Conservation (phyloP, 2,329 filamentous ascomycete species). For the Pseudogymnoascus sp. region DNA sequence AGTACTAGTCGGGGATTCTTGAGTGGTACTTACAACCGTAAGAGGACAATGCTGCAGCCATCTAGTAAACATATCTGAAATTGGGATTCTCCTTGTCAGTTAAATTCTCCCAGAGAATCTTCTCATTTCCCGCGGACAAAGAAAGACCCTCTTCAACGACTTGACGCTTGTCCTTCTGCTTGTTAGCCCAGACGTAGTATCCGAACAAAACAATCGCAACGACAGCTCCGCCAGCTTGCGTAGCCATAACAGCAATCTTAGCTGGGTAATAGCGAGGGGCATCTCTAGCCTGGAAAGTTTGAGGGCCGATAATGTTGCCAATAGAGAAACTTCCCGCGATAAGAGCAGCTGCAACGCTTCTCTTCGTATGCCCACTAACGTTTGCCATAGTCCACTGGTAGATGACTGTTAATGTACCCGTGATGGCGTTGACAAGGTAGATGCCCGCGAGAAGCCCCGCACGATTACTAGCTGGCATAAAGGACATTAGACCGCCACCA, state of each 20-base stretch:
- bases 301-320: no score
- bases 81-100: slow-evolving; percentile 53
- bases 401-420: slow-evolving; percentile 38
- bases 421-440: slow-evolving; percentile 47
- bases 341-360: slow-evolving; percentile 43
- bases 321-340: no score
- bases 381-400: slow-evolving; percentile 52
- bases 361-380: slow-evolving; percentile 44
- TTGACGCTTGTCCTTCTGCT: slow-evolving; percentile 36
- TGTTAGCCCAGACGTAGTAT: slow-evolving; percentile 45
- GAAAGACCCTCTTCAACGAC: slow-evolving; percentile 24
- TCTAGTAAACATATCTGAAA: slow-evolving; percentile 47
- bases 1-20: neutral
- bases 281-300: no score
- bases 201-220: slow-evolving; percentile 41
- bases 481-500: slow-evolving; percentile 43
- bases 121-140: slow-evolving; percentile 33
- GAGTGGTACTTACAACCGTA: no score
- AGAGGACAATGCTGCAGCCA: neutral
- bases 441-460: slow-evolving; percentile 44
- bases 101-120: slow-evolving; percentile 41
- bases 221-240: slow-evolving; percentile 28
- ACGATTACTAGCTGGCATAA: slow-evolving; percentile 41
- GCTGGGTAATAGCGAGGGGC: slow-evolving; percentile 39
- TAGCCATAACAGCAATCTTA: slow-evolving; percentile 47